These are phyloP conservation scores for Diaporthe amygdali DNA, from an alignment of 2,329 filamentous ascomycete genomes.

Conservation along the genomic window DNA sequence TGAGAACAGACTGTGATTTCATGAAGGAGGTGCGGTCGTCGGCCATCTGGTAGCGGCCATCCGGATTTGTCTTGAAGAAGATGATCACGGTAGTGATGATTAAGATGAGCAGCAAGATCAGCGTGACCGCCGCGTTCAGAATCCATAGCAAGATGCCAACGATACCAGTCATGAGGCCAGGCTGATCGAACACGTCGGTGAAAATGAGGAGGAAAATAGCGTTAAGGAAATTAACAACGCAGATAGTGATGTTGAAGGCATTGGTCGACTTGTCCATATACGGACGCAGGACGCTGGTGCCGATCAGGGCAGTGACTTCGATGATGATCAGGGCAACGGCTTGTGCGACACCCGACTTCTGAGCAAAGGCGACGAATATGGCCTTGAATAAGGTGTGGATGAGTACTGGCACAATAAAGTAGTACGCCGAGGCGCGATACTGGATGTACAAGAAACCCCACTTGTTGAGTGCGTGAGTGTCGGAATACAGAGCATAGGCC, in stretches of 20 bases:
- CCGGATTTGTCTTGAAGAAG: constrained; percentile 83
- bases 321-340: constrained; percentile 79
- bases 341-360: constrained; percentile 70
- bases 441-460: constrained; percentile 93
- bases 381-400: constrained; percentile 77
- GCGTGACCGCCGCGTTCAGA: constrained; percentile 77
- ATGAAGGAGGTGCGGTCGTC: constrained; percentile 90
- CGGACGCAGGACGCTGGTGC: constrained; percentile 76
- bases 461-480: constrained; percentile 84
- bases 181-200: constrained; percentile 80
- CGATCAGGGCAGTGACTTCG: constrained; percentile 74
- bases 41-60: constrained; percentile 87
- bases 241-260: constrained; percentile 86
- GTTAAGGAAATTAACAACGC: constrained; percentile 82
- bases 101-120: constrained; percentile 79
- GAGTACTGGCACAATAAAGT: constrained; percentile 80
- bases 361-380: constrained; percentile 80
- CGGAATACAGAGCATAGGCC: constrained; percentile 88
- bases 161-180: constrained; percentile 77
- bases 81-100: constrained; percentile 70
- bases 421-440: constrained; percentile 87
- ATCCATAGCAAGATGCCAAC: constrained; percentile 87
- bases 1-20: constrained; percentile 81
- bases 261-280: constrained; percentile 98
- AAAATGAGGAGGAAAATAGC: constrained; percentile 82